phyloP scores from a whole-genome alignment of 2,329 filamentous ascomycete species.

The Nemania sp. region DNA sequence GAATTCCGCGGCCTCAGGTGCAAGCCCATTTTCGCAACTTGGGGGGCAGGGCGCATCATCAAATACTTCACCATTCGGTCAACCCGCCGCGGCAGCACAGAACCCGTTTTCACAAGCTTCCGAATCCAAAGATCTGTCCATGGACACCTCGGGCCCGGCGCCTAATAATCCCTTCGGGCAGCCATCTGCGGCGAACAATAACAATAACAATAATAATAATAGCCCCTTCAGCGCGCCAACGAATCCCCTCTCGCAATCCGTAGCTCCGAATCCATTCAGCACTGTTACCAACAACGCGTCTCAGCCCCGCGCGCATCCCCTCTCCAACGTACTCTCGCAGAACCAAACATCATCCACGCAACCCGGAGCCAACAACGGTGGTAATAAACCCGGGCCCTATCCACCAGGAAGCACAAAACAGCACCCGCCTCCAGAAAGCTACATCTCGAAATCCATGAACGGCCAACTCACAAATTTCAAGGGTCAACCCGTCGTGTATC shows the following conservation, averaged over 20 bases:
- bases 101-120: conserved; percentile 40
- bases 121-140: conserved; percentile 28
- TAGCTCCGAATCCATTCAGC: conserved; percentile 35
- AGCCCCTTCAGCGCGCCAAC: too few species aligned
- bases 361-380: conserved; percentile 3
- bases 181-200: conserved; percentile 16
- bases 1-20: not conserved
- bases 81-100: conserved; percentile 31
- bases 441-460: conserved; percentile 47
- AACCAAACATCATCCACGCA: not conserved
- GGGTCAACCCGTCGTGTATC: conserved; percentile 64
- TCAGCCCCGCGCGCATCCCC: conserved; percentile 11
- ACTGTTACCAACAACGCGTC: not conserved
- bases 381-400: conserved; percentile 43
- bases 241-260: conserved; percentile 11
- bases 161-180: conserved; percentile 35
- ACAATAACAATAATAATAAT: too few species aligned
- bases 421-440: conserved; percentile 50
- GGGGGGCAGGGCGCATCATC: conserved; percentile 31
- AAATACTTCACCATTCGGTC: conserved; percentile 37
- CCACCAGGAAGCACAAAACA: conserved; percentile 48
- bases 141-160: conserved; percentile 34
- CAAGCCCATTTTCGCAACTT: conserved; percentile 39
- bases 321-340: too few species aligned
- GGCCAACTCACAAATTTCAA: conserved; percentile 63